Evolutionary conservation across 495 filamentous ascomycete genomes (phyloP), one percentile per base, ranked within the genome.

Genomic region (Hypomontagnella monticulosa): DNA sequence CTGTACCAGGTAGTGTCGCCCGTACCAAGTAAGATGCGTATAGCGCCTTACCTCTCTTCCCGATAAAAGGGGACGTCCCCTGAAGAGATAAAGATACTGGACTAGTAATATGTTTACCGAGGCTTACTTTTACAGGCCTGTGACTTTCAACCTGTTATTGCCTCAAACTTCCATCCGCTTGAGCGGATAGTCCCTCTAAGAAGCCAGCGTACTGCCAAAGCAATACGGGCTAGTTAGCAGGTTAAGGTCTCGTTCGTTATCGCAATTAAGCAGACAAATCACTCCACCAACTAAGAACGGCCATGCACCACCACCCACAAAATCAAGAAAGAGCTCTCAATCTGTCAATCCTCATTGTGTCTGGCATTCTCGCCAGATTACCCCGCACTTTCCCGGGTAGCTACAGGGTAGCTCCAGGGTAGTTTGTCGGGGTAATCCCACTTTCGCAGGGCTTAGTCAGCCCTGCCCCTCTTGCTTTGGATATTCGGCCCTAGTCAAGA

Each of bases 271-370:
- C 43, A 47, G 43, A 47, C 43, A 47, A 47, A 47, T 47, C 43
- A 47, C 43, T 47, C 43, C 43, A 47, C 43, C 43, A 47, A 47
- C 43, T 47, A 47, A 47, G 43, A 47, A 47, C 43, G 43, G 43
- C 43, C 43, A 47, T 47, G 43, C 43, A 47, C 43, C 43, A 47
- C 43, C 43, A 47, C 43, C 43, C 43, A 47, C 43, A 47, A 47
- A 47, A 47, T 47, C 43, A 47, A 47, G 43, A 47, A 47, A 47
- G 43, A 47, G 43, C 43, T 47, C 43, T 47, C 43, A 47, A 47
- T 47, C 43, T 47, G 43, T 47, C 43, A 47, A 47, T 47, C 43
- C 43, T 47, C 43, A 47, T 47, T 47, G 43, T 47, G 43, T 47
- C 43, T 47, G 43, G 43, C n/a, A n/a, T n/a, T n/a, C n/a, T n/a